Base-by-base conservation (phyloP, 495 filamentous ascomycete genomes). In the Xylaria acuta region DNA sequence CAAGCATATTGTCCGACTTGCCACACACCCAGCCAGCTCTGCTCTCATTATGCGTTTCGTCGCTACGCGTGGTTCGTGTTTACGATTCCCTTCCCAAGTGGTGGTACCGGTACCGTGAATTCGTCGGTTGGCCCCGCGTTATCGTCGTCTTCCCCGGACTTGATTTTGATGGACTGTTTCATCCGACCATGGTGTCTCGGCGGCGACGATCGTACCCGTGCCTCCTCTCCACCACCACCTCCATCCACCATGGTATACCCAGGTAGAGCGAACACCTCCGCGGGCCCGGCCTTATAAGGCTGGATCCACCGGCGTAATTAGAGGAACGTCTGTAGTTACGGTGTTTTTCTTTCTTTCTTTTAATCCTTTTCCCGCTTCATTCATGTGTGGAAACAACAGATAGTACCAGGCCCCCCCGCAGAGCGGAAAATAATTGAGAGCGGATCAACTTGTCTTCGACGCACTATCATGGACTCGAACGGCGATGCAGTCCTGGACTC, bases 271-370 rank as follows among this genome's bases (percentile, higher is more conserved):
- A n/a, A n/a, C 16, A 65, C 38, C 38, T 2, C 22, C 27, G 43
- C 45, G 32, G 41, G 3, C n/a, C n/a, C 6, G 45, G 45, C n/a
- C 65, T 56, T 67, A 67, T 67, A 67, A 67, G 65, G 65, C 49
- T 43, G 65, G 49, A 49, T 49, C 65, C 47, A 67, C 34, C 8
- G 34, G 30, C 34, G 0, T n/a, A 67, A 27, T 30, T 34, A n/a
- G n/a, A n/a, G n/a, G n/a, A n/a, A n/a, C n/a, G n/a, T n/a, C 36
- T 22, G 32, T n/a, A 27, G 11, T 34, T n/a, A 54, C 36, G 34
- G 43, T n/a, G 32, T 3, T 38, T 36, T n/a, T n/a, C n/a, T n/a
- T n/a, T n/a, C n/a, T n/a, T n/a, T n/a, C n/a, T n/a, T n/a, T 43
- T 8, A 18, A 34, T 30, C 27, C 49, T 56, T 40, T 11, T 56